Base-by-base conservation (phyloP, 2,329 filamentous ascomycete genomes). In the Xylaria arbuscula region DNA sequence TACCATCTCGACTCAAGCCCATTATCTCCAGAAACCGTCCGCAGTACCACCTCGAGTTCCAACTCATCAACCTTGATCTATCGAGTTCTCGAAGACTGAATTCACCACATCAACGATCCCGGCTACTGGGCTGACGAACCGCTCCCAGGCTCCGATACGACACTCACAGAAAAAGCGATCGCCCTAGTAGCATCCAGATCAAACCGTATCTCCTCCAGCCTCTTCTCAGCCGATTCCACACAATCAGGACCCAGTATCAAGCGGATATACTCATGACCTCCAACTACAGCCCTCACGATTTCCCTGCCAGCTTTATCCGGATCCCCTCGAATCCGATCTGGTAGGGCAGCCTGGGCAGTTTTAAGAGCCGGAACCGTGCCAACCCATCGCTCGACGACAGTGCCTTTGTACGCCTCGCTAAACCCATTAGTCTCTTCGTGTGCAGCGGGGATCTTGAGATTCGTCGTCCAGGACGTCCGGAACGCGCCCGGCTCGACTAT, bases 401-500 rank as follows among this genome's bases (percentile, higher is more conserved):
- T 73, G 34, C 67, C 72, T 42, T 66, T 67, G 28, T 73, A 73
- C 0, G 59, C 69, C 24, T 72, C 60, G 48, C 72, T 73, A 17
- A 65, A 66, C 11, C 72, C 70, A 19, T 42, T 38, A 3, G 60
- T 69, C 4, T 36, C 28, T 34, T 66, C 61, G 19, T 64, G 45
- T 34, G 62, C 48, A 4, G 50, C 61, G 11, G 68, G 67, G 1
- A 15, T 66, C 13, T 69, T 64, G 15, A 64, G 5, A 11, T 68
- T 59, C 3, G 45, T 17, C 7, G 45, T 48, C 64, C 72, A 73
- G 17, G 64, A 13, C 1, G 72, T 73, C 11, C 65, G 65, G 53
- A 73, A 73, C 3, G 66, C 38, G 13, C 70, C 72, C 0, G 68
- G 70, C 55, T 73, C 62, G 1, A 73, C 69, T 15, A 73, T 72